Evolutionary conservation across 2,329 filamentous ascomycete species (phyloP).

Genomic region (Neurospora sp.): DNA sequence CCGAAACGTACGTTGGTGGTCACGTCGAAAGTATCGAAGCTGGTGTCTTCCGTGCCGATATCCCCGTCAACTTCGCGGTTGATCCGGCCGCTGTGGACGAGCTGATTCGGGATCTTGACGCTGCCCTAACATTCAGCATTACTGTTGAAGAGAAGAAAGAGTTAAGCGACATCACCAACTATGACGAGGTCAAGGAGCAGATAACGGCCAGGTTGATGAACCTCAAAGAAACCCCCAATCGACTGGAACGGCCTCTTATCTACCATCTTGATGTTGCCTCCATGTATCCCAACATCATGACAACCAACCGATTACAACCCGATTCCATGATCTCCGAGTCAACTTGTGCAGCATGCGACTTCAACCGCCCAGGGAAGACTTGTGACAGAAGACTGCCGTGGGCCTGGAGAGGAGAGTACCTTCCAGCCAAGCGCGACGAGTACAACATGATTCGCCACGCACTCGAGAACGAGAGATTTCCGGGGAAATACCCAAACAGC

Average conservation of each 20-base stretch:
- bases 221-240: slow-evolving; percentile 74
- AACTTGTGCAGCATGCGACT: slow-evolving; percentile 94
- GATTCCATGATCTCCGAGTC: slow-evolving; percentile 99
- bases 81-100: slow-evolving; percentile 86
- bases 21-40: slow-evolving; percentile 99
- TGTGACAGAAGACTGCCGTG: slow-evolving; percentile 91
- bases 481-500: slow-evolving; percentile 63
- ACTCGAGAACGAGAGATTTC: slow-evolving; percentile 86
- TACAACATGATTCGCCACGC: slow-evolving; percentile 98
- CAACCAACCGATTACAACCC: slow-evolving; percentile 90
- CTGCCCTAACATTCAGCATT: slow-evolving; percentile 80
- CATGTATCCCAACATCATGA: slow-evolving; percentile 99
- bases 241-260: slow-evolving; percentile 78
- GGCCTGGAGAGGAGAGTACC: slow-evolving; percentile 96
- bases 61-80: slow-evolving; percentile 88
- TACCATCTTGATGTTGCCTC: slow-evolving; percentile 98
- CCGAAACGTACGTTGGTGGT: slow-evolving; percentile 94
- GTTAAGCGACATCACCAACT: slow-evolving; percentile 69
- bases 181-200: slow-evolving; percentile 74
- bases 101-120: slow-evolving; percentile 74
- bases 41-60: slow-evolving; percentile 91
- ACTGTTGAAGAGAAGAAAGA: slow-evolving; percentile 76
- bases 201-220: slow-evolving; percentile 62
- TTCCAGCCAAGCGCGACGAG: slow-evolving; percentile 91
- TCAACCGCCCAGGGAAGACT: slow-evolving; percentile 94